phyloP scores from a whole-genome alignment of 1,284 basidiomycete species.

The Pulveroboletus sp. region DNA sequence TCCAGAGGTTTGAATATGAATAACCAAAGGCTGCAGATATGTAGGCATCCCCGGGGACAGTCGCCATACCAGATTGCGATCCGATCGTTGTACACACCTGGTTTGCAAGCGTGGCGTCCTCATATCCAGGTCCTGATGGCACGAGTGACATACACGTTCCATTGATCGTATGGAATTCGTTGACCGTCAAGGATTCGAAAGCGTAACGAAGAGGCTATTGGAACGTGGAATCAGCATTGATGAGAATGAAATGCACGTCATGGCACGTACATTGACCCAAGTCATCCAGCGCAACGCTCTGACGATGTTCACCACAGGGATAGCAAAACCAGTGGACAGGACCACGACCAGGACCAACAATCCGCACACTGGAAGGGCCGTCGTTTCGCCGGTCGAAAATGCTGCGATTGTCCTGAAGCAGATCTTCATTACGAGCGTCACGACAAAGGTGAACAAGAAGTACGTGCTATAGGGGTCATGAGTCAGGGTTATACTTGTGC shows the following conservation, averaged over 20 bases:
- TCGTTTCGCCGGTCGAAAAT: conserved; percentile 47
- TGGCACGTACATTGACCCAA: conserved; percentile 53
- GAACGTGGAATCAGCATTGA: neutral
- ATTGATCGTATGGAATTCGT: conserved; percentile 53
- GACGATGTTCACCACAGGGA: conserved; percentile 37
- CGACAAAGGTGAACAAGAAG: conserved; percentile 48
- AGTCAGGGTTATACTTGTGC: conserved; percentile 1
- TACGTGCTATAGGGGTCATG: conserved; percentile 42
- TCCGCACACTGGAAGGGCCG: conserved; percentile 60
- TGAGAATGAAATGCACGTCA: too few relatives aligned
- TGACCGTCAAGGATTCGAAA: conserved; percentile 52
- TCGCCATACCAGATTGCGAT: conserved; percentile 23
- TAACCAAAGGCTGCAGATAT: conserved; percentile 62
- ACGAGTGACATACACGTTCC: conserved; percentile 56
- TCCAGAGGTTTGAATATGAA: conserved; percentile 62
- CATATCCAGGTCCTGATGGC: conserved; percentile 55
- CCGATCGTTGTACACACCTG: conserved; percentile 59
- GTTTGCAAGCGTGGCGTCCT: conserved; percentile 49
- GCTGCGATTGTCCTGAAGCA: conserved; percentile 62
- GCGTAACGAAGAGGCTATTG: conserved; percentile 48
- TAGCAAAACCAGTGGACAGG: conserved; percentile 44
- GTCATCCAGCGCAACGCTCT: conserved; percentile 63
- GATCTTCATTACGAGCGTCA: conserved; percentile 58
- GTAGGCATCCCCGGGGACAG: conserved; percentile 23
- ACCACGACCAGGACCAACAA: conserved; percentile 45